These are phyloP conservation scores for Quercus tomentella DNA, from an alignment of 331 rosid genomes.

Conservation along the genomic window DNA sequence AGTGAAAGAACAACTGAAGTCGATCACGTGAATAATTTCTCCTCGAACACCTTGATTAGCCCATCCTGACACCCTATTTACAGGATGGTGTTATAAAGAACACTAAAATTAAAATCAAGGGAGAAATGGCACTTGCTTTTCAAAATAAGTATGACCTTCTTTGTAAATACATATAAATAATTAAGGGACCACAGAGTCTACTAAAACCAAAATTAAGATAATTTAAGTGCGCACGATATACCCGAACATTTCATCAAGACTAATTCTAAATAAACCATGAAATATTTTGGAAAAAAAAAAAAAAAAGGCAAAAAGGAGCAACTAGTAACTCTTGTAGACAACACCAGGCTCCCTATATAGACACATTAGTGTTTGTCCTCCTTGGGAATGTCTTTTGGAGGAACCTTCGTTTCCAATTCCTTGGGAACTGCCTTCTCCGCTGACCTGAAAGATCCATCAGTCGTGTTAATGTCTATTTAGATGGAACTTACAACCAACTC, in stretches of 20 bases:
- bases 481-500: too few species aligned
- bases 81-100: too few species aligned
- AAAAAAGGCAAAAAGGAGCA: neutral
- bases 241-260: neutral
- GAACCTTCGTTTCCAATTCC: slow-evolving; percentile 61
- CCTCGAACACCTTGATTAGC: too few species aligned
- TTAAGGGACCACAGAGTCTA: neutral
- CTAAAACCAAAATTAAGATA: neutral
- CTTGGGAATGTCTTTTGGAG: slow-evolving; percentile 59
- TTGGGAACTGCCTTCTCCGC: slow-evolving; percentile 53
- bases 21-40: too few species aligned
- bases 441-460: slow-evolving; percentile 36
- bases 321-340: slow-evolving; percentile 1
- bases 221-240: neutral
- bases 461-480: too few species aligned
- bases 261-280: slow-evolving; percentile 5
- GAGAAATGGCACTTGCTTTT: neutral
- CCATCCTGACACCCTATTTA: too few species aligned
- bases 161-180: neutral
- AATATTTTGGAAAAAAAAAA: neutral
- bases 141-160: slow-evolving; percentile 6
- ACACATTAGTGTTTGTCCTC: slow-evolving; percentile 54
- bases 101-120: too few species aligned
- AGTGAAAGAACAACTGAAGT: too few species aligned
- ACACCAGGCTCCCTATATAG: neutral